Evolutionary conservation across 2,329 filamentous ascomycete species (phyloP).

Genomic region (Colletotrichum tropicicola): DNA sequence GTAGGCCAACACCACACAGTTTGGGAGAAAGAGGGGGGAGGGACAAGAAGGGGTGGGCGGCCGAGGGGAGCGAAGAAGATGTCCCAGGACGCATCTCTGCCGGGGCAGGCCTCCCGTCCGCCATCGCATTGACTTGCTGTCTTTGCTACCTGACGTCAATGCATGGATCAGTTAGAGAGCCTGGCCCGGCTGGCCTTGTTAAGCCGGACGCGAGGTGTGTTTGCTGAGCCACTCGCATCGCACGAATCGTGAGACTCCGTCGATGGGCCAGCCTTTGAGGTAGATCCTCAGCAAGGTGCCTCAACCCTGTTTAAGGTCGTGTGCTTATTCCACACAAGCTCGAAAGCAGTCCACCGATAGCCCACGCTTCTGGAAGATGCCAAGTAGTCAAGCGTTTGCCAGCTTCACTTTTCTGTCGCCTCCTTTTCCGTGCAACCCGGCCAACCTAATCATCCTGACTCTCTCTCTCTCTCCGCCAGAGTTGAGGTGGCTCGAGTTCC

Average conservation of each 20-base stretch:
- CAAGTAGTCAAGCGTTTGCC: background rate
- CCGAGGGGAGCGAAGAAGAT: background rate
- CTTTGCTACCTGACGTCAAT: slow-evolving; percentile 20
- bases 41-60: background rate
- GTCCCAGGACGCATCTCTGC: background rate
- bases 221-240: slow-evolving; percentile 24
- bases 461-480: background rate
- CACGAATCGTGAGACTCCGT: slow-evolving; percentile 2
- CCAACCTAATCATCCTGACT: background rate
- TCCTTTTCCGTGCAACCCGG: background rate
- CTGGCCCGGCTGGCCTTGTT: background rate
- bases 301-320: background rate
- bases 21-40: background rate
- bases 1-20: background rate
- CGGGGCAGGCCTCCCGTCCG: slow-evolving; percentile 11
- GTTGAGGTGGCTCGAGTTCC: background rate
- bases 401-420: background rate
- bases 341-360: background rate
- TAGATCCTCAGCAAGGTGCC: background rate
- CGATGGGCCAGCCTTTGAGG: slow-evolving; percentile 1
- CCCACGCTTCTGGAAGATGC: background rate
- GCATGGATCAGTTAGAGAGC: slow-evolving; percentile 24
- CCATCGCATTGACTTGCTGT: slow-evolving; percentile 22
- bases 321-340: slow-evolving; percentile 14
- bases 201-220: background rate